Evolutionary conservation across 2,329 filamentous ascomycete genomes (phyloP), one percentile per base, ranked within the genome.

Genomic region (Rutstroemia sp.): DNA sequence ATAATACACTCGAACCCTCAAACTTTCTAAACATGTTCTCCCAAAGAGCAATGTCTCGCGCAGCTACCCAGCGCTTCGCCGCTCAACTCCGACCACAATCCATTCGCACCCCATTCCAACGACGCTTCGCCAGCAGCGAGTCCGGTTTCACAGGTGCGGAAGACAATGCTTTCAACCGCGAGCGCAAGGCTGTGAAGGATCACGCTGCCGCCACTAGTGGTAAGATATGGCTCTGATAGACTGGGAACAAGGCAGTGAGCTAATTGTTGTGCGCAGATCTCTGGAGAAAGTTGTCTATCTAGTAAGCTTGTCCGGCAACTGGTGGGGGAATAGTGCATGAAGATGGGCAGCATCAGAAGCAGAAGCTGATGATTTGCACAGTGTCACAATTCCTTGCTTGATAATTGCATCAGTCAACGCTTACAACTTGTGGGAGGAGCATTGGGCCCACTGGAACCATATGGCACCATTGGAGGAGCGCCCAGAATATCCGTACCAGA

Each of bases 401-500:
- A 75, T 86, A 65, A 76, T 91, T 64, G 85, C 87, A 59, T 73
- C 76, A 64, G 77, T 85, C 75, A 99, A 99, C 74, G 92, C 92
- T 68, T 96, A 88, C 73, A 84, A 86, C 71, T 84, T 96, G 62
- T 99, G 91, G 90, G 85, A 83, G 69, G 89, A 95, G 78, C 94
- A 99, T 77, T 97, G 92, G 92, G 89, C 95, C 76, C 94, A 99
- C 81, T 90, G 87, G 83, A 76, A 74, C 53, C 92, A 97, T 77
- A 76, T 89, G 74, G 83, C 88, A 59, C 88, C 94, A 64, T 79
- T 92, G 66, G 90, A 95, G 79, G 94, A 99, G 78, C 87, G 89
- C 71, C 76, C 81, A 69, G 89, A 97, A 79, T 99, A 97, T 77
- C 78, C 91, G 59, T 99, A 95, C 84, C 89, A 95, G 83, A 99